Conservation (phyloP, 2,329 filamentous ascomycete genomes). For the Helminthosporium solani region DNA sequence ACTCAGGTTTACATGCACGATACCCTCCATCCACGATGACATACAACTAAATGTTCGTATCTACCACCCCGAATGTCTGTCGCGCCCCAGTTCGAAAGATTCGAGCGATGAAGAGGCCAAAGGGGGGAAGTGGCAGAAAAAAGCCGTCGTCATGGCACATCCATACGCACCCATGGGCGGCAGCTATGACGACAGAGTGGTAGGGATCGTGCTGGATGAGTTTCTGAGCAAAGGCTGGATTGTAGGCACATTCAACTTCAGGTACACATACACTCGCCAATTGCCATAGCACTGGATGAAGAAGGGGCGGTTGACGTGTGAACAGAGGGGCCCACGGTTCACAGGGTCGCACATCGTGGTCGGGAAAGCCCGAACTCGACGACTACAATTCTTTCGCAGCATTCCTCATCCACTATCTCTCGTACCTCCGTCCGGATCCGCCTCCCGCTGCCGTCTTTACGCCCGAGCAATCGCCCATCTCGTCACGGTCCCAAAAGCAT, state of each 20-base stretch:
- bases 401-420: constrained; percentile 74
- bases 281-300: not conserved
- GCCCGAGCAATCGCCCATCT: constrained; percentile 16
- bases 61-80: constrained; percentile 58
- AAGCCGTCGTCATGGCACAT: constrained; percentile 73
- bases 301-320: not conserved
- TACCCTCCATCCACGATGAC: constrained; percentile 83
- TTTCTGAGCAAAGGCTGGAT: constrained; percentile 71
- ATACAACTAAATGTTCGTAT: constrained; percentile 76
- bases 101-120: not conserved
- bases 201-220: constrained; percentile 63
- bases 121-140: constrained; percentile 38
- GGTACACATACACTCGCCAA: constrained; percentile 52
- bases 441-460: constrained; percentile 14
- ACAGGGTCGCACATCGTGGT: constrained; percentile 82
- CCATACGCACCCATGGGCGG: constrained; percentile 90
- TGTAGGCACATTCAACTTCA: constrained; percentile 89
- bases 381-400: constrained; percentile 85
- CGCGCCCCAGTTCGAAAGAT: constrained; percentile 12
- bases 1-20: constrained; percentile 62
- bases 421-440: constrained; percentile 49
- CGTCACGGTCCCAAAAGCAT: not conserved
- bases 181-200: constrained; percentile 77
- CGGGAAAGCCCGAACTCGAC: constrained; percentile 72
- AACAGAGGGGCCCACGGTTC: constrained; percentile 73